Base-by-base conservation (phyloP, 179 eudicot genomes). In the Amaranthus tricolor region DNA sequence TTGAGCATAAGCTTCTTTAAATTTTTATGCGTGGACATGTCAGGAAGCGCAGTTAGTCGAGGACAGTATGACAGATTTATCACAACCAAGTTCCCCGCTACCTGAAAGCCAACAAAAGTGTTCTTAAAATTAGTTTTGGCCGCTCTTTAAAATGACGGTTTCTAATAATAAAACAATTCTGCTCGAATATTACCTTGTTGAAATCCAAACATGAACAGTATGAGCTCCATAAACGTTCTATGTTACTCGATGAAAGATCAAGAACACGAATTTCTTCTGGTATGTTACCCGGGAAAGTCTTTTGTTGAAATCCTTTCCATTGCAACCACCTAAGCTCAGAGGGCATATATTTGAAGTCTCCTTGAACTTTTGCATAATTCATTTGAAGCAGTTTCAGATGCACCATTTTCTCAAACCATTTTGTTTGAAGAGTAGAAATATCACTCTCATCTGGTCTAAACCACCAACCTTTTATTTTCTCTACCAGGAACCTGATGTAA, bases 251-350 rank as follows among this genome's bases (percentile, higher is more conserved):
- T 47, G 89, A 84, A 73, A 89, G 83, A 81, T 89, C 88, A 73
- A 89, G 90, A 47, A 88, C 88, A 4, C 85, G 82, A 61, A 89
- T 84, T 62, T 85, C 78, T 64, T 50, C 77, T 1, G 87, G 86
- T 58, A 83, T 62, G 19, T 63, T 43, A 60, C 74, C 64, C 58
- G 89, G 80, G 65, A 84, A 78, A 66, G 65, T 61, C 68, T 74
- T 73, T 74, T 71, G 73, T 62, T 82, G 76, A 71, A 90, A 89
- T 66, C 84, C 79, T 76, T 48, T 89, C 94, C 91, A 88, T 50
- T 77, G 85, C 62, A 89, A 79, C 91, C 94, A 89, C 72, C 86
- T 85, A 57, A 89, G 53, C 47, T 71, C 84, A 49, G 86, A 72
- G 21, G 94, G 85, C 63, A 90, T 72, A 73, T 79, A 12, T 53